These are phyloP conservation scores for Cynara cardunculus DNA, from an alignment of 129 eudicot genomes.

Conservation along the genomic window DNA sequence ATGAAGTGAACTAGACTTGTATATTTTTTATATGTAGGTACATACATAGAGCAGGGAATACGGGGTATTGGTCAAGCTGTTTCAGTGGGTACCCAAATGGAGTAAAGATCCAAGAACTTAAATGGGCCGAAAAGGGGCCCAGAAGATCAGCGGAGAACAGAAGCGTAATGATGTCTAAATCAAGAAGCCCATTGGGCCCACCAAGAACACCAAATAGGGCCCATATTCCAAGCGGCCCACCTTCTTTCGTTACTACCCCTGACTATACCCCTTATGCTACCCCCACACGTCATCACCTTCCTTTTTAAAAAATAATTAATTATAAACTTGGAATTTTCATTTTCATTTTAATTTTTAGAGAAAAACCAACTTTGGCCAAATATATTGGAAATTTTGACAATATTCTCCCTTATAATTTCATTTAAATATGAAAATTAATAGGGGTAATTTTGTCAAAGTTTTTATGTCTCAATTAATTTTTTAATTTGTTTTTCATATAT, in stretches of 20 bases:
- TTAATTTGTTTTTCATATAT: constrained; percentile 10
- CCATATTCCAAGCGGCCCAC: constrained; percentile 33
- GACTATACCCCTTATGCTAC: constrained; percentile 55
- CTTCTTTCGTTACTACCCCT: constrained; percentile 53
- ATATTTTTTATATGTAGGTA: constrained; percentile 42
- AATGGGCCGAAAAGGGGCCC: constrained; percentile 88
- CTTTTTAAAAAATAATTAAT: constrained; percentile 33
- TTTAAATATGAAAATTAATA: not conserved
- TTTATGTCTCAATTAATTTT: constrained; percentile 2
- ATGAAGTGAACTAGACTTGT: not conserved
- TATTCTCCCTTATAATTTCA: not conserved
- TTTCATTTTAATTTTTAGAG: not conserved
- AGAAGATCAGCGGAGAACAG: constrained; percentile 47
- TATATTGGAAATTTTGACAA: not conserved
- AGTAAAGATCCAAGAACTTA: constrained; percentile 57
- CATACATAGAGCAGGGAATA: constrained; percentile 63
- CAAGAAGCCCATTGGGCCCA: constrained; percentile 38
- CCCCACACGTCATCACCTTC: constrained; percentile 46
- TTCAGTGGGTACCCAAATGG: constrained; percentile 49
- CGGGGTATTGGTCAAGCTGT: constrained; percentile 57
- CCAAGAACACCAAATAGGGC: constrained; percentile 42
- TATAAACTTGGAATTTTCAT: not conserved
- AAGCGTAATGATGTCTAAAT: constrained; percentile 44
- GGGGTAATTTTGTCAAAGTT: not conserved
- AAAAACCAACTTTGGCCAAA: not conserved